Base-by-base conservation (phyloP, 768 basidiomycete species). In the Tubosaeta sp. region DNA sequence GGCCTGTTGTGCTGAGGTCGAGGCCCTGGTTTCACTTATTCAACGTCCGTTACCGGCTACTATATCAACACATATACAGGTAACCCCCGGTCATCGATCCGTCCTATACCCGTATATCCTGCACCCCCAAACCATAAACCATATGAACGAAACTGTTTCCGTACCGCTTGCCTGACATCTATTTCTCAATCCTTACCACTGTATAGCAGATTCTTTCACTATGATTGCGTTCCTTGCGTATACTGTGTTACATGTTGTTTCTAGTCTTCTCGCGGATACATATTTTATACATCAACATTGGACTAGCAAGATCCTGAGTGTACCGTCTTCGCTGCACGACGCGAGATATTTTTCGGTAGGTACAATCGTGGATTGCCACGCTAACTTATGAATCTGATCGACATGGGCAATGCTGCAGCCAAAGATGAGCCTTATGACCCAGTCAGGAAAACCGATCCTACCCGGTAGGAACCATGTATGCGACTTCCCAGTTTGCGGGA, bases 301-400 rank as follows among this genome's bases (percentile, higher is more conserved):
- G 73, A 91, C 74, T 64, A 75, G 75, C 69, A 84, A 72, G 73
- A 95, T 77, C 70, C 84, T 87, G 71, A 95, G 74, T 76, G 88
- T 88, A 75, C 90, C 85, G 77, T 97, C 95, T 74, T 95, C 92
- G 69, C 91, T 90, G 63, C 91, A 91, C 53, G 85, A 91, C 32
- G 91, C 95, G 48, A 97, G 77, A 53, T 82, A 76, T 51, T 69
- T 72, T 50, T 60, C 54, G n/a, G 58, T 53, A 11, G 54, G 57
- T 29, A 65, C 58, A 7, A 55, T 60, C 13, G 67, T 66, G 29
- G 85, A 83, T 34, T 86, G 78, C 91, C 91, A 97, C n/a, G 83
- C 76, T 50, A 97, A 72, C 52, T 80, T 80, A 60, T 94, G 83
- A 46, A 97, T 79, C 51, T 91, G 86, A 55, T 84, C 82, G 33